Evolutionary conservation across 176 grass and related monocot genomes (phyloP), one percentile per base, ranked within the genome.

Genomic region (Chrysopogon serrulatus): DNA sequence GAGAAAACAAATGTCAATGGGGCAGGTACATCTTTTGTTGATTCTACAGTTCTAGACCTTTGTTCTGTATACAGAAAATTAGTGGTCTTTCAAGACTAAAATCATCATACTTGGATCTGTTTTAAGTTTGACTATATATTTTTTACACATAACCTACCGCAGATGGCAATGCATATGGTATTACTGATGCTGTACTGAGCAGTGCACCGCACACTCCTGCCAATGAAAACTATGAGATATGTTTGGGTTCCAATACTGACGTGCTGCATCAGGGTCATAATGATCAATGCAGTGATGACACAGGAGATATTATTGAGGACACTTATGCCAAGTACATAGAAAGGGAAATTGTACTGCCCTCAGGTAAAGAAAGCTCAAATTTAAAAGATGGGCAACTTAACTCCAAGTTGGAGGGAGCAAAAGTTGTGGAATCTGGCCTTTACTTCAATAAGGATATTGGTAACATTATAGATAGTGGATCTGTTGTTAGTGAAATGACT

Each of bases 341-440:
- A n/a, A n/a, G n/a, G n/a, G n/a, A n/a, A n/a, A n/a, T n/a, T n/a
- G n/a, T n/a, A n/a, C n/a, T n/a, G n/a, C n/a, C n/a, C n/a, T n/a
- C n/a, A n/a, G n/a, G n/a, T 42, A 53, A 76, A 71, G 62, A 30
- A 70, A 68, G 6, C 64, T 41, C 66, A 75, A 19, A 69, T 76
- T 84, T 84, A 44, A 34, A 21, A 73, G 70, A 77, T 37, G 34
- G 60, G 13, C 80, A 87, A 40, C 68, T 62, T 49, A 80, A 80
- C 47, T n/a, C 30, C 18, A 30, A 74, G 76, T 19, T 68, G 37
- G 68, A 75, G 39, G 59, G 68, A 16, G 4, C 36, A 43, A 14
- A 71, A 65, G 28, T 53, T 51, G 31, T 79, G 49, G 33, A 77
- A 40, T 68, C 47, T 19, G 47, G 21, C 15, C 21, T 30, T 56